A percentile compares a stretch with the other conserved stretches of the same genome.
Conservation (phyloP, 495 filamentous ascomycete genomes). For the Talaromyces stipitatus region DNA sequence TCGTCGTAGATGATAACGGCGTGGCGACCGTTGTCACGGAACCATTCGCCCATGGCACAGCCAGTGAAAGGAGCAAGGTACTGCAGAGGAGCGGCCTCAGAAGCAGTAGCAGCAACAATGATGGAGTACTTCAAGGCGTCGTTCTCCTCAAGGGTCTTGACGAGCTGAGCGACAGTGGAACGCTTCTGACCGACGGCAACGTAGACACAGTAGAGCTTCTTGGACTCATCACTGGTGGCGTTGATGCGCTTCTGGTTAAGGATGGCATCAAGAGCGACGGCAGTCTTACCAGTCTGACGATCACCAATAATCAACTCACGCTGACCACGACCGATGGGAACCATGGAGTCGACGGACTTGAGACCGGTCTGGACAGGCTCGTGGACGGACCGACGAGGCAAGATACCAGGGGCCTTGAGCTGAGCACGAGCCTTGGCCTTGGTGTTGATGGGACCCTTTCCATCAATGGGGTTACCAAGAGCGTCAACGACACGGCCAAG, state of each 20-base stretch:
- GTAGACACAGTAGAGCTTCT: conserved; percentile 99
- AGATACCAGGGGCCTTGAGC: conserved; percentile 97
- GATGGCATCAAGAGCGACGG: conserved; percentile 95
- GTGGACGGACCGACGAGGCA: conserved; percentile 93
- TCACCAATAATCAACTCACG: conserved; percentile 99
- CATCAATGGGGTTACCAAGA: conserved; percentile 97
- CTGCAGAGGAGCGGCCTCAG: conserved; percentile 89
- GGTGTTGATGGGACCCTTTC: conserved; percentile 93
- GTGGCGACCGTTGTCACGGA: conserved; percentile 89
- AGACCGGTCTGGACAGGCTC: conserved; percentile 98
- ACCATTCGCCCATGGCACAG: conserved; percentile 81
- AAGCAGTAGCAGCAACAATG: conserved; percentile 93
- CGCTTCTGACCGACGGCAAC: conserved; percentile 99
- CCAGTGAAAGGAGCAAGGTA: conserved; percentile 91
- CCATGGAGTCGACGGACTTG: conserved; percentile 99
- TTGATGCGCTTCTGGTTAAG: conserved; percentile 99
- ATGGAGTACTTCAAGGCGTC: conserved; percentile 99
- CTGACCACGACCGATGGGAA: conserved; percentile 98
- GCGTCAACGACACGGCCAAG: conserved; percentile 98
- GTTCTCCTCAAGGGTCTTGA: conserved; percentile 99
- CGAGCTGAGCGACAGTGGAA: conserved; percentile 97
- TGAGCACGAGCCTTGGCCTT: conserved; percentile 92
- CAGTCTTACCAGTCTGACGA: conserved; percentile 99
- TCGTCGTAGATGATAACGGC: conserved; percentile 93
- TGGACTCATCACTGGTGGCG: conserved; percentile 72